Evolutionary conservation across 495 filamentous ascomycete genomes (phyloP), one percentile per base, ranked within the genome.

Genomic region (Podospora comata): DNA sequence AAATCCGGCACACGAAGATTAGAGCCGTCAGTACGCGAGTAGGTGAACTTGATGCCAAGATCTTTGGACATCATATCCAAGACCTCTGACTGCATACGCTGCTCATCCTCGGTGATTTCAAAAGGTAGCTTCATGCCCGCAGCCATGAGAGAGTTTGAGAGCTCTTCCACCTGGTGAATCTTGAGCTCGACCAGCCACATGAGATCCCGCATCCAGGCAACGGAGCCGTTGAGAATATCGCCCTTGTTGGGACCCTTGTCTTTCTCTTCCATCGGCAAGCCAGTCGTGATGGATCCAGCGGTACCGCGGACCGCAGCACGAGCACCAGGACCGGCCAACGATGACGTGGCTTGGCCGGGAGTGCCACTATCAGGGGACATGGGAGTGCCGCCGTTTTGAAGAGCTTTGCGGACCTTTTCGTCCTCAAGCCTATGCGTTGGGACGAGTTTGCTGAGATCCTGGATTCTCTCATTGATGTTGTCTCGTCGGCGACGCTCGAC

Each of bases 171-270:
- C 74, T 97, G 93, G 72, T 94, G 88, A 62, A 94, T 83, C 78
- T 97, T 96, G 68, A 89, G 80, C 71, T 96, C 86, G 54, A 97
- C 81, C 76, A 93, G 86, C 95, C 95, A 98, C 95, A 99, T 98
- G 57, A 99, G 82, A 79, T 99, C 95, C 59, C 94, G 89, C 68
- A 90, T 97, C 95, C 95, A 99, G 78, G 91, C 90, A 60, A 99
- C 95, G 18, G 95, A 91, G 32, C 95, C 95, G 75, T 98, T 98
- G 65, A 99, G 88, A 64, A 99, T 98, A 74, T 99, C 95, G 56
- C 95, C 95, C 80, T 99, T 99, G 84, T 98, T 98, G 0, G 95
- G 95, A 0, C 96, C 96, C 71, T 98, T 97, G 79, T 99, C 95
- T 72, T 98, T 99, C 69, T 99, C 95, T 72, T 99, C 95, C 30